Conservation (phyloP, 1,139 yeast species). For the Spathaspora jeffriesii region DNA sequence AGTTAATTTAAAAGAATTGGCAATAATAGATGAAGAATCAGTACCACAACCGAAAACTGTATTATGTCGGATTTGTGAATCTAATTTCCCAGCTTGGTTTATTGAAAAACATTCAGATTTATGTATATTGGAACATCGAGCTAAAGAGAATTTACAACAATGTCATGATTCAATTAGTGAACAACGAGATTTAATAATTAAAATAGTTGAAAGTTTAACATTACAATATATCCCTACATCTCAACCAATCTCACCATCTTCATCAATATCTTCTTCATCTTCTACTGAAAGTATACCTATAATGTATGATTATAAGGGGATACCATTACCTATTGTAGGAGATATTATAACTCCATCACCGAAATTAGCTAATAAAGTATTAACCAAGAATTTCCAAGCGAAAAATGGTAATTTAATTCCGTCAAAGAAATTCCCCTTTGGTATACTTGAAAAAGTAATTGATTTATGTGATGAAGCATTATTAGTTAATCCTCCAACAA, state of each 20-base stretch:
- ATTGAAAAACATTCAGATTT: slow-evolving; percentile 88
- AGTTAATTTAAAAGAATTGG: slow-evolving; percentile 58
- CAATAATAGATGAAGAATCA: slow-evolving; percentile 59
- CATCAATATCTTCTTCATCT: slow-evolving; percentile 15
- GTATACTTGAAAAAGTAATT: slow-evolving; percentile 60
- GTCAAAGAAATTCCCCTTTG: slow-evolving; percentile 59
- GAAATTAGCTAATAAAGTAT: slow-evolving; percentile 21
- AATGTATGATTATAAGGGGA: slow-evolving; percentile 59
- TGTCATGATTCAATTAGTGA: slow-evolving; percentile 80
- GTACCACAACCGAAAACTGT: slow-evolving; percentile 80
- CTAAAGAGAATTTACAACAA: slow-evolving; percentile 75
- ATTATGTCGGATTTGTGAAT: slow-evolving; percentile 90
- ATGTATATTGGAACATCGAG: slow-evolving; percentile 83
- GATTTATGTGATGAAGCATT: slow-evolving; percentile 80
- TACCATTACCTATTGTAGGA: slow-evolving; percentile 44
- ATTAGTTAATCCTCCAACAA: slow-evolving; percentile 63
- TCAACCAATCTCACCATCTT: slow-evolving; percentile 19
- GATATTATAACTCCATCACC: slow-evolving; percentile 15
- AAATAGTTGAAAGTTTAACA: slow-evolving; percentile 42
- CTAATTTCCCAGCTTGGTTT: slow-evolving; percentile 95
- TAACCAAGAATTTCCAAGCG: slow-evolving; percentile 28
- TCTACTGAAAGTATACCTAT: slow-evolving; percentile 10
- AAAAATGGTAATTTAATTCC: slow-evolving; percentile 23
- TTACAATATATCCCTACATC: slow-evolving; percentile 16
- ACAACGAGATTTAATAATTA: slow-evolving; percentile 57